These are phyloP conservation scores for peach (Prunus persica) DNA, from an alignment of 306 rosid genomes.

Conservation along the genomic window DNA sequence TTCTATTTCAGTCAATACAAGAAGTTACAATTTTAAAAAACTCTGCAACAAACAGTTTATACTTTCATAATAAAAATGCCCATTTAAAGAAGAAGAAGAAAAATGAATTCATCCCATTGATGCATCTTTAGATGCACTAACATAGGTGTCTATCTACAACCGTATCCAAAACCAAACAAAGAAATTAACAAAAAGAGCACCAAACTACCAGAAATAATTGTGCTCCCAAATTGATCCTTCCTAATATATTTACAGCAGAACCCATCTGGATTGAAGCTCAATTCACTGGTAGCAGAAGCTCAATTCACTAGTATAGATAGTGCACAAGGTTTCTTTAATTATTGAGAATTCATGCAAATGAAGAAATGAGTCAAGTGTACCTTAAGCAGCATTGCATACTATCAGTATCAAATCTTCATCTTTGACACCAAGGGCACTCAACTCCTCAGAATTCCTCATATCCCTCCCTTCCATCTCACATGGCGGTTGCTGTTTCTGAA, in stretches of 20 bases:
- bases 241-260: neutral
- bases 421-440: no score
- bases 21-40: neutral
- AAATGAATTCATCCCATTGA: neutral
- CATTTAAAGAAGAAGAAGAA: neutral
- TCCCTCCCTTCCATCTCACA: no score
- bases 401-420: no score
- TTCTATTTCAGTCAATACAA: neutral
- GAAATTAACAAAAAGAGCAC: neutral
- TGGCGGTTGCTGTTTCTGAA: no score
- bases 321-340: neutral
- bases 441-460: no score
- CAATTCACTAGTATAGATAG: neutral
- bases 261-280: neutral
- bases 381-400: neutral
- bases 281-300: neutral
- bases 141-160: neutral
- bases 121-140: neutral
- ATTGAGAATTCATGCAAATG: neutral
- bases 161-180: neutral
- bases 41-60: neutral
- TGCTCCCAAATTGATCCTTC: neutral
- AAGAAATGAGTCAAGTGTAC: neutral
- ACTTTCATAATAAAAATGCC: neutral
- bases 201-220: neutral